These are phyloP conservation scores for Groenewaldozyma sp. DNA, from an alignment of 1,139 yeast genomes.

Conservation along the genomic window DNA sequence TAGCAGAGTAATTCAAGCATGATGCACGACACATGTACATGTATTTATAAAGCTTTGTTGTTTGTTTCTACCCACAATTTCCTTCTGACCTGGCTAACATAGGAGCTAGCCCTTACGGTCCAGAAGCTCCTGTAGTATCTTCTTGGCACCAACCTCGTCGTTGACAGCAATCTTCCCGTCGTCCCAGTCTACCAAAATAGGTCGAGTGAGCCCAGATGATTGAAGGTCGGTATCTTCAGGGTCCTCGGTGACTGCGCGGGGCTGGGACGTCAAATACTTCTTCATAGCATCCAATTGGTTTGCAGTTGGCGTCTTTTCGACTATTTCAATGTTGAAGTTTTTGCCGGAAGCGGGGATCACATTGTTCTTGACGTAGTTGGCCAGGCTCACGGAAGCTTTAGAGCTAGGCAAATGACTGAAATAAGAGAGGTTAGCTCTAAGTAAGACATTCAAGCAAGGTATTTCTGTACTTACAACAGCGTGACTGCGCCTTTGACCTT, in stretches of 20 bases:
- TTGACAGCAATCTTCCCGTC: conserved; percentile 30
- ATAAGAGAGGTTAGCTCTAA: not conserved
- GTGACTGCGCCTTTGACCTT: conserved; percentile 23
- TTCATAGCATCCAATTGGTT: conserved; percentile 23
- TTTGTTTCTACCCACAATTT: too few relatives aligned
- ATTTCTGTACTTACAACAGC: conserved; percentile 20
- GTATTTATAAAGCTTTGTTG: too few relatives aligned
- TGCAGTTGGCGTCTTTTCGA: conserved; percentile 26
- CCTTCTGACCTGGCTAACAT: too few relatives aligned
- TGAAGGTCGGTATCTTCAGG: conserved; percentile 2
- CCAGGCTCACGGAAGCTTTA: conserved; percentile 17
- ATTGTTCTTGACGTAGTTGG: conserved; percentile 14
- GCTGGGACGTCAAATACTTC: conserved; percentile 10
- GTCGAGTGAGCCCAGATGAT: conserved; percentile 18
- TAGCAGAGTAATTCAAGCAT: too few relatives aligned
- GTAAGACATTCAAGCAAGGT: conserved; percentile 9
- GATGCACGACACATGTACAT: too few relatives aligned
- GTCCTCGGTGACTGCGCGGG: not conserved
- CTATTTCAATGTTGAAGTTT: conserved; percentile 26
- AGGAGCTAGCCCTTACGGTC: too few relatives aligned
- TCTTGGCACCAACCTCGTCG: conserved; percentile 32
- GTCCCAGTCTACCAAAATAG: conserved; percentile 31
- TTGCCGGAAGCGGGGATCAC: conserved; percentile 20
- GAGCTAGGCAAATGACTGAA: conserved; percentile 21
- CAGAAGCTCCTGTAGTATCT: conserved; percentile 24